A percentile compares a stretch with the other conserved stretches of the same genome.
Conservation (phyloP, 2,329 filamentous ascomycete species). For the Sarocladium strictum region DNA sequence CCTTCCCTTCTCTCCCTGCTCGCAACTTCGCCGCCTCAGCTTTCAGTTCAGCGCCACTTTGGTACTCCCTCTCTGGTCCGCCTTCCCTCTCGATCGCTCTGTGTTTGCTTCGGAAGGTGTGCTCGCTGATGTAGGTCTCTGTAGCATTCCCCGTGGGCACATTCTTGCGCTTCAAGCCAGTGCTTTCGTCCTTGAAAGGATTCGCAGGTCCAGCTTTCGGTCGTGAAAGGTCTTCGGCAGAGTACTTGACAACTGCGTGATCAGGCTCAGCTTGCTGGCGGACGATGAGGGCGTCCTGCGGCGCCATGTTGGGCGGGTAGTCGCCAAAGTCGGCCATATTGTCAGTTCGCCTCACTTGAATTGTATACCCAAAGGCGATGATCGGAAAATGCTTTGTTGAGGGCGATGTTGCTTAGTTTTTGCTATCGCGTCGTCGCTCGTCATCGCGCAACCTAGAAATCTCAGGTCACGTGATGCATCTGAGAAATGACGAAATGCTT, state of each 20-base stretch:
- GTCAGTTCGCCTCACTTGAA: neutral
- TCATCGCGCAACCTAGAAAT: neutral
- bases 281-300: conserved; percentile 57
- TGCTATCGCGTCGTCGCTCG: neutral
- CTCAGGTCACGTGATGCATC: neutral
- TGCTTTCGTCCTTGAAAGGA: conserved; percentile 61
- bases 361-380: neutral
- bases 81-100: conserved; percentile 69
- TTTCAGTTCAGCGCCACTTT: conserved; percentile 55
- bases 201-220: conserved; percentile 65
- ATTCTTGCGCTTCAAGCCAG: conserved; percentile 65
- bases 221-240: conserved; percentile 65
- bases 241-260: conserved; percentile 58
- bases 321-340: conserved; percentile 57
- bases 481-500: neutral
- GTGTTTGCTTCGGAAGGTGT: conserved; percentile 83
- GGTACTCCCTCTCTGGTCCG: conserved; percentile 50
- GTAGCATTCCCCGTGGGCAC: conserved; percentile 80
- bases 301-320: conserved; percentile 61
- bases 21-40: conserved; percentile 63
- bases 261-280: conserved; percentile 48
- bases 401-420: neutral
- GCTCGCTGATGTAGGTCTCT: conserved; percentile 84
- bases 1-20: conserved; percentile 77
- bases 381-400: neutral